Conservation (phyloP, 1,139 yeast genomes). For the Taiozyma sp. region DNA sequence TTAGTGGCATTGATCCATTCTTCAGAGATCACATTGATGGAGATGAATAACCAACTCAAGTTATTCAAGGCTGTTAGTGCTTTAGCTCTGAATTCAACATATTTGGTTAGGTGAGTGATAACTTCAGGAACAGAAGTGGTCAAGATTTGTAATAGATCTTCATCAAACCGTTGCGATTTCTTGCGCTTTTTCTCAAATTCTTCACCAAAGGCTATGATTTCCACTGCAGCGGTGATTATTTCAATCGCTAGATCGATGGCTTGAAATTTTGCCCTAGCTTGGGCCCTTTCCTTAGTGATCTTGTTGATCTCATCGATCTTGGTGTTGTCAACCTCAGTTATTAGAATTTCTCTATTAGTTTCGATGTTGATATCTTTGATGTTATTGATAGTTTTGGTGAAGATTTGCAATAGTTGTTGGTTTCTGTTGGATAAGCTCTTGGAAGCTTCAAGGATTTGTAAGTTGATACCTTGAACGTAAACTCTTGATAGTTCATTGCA, state of each 20-base stretch:
- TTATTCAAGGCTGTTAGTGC: conserved; percentile 69
- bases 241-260: conserved; percentile 71
- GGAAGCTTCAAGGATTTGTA: conserved; percentile 50
- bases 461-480: conserved; percentile 54
- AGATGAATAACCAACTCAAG: conserved; percentile 43
- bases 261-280: conserved; percentile 52
- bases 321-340: conserved; percentile 37
- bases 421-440: conserved; percentile 3
- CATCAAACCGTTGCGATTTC: conserved; percentile 18
- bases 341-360: conserved; percentile 33
- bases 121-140: conserved; percentile 35
- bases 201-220: conserved; percentile 35
- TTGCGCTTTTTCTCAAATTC: conserved; percentile 15
- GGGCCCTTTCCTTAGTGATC: conserved; percentile 35
- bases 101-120: conserved; percentile 34
- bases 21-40: conserved; percentile 27
- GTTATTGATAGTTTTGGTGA: conserved; percentile 14
- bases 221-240: conserved; percentile 70
- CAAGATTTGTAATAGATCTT: conserved; percentile 28
- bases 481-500: conserved; percentile 42
- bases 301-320: conserved; percentile 34
- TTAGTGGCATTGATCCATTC: conserved; percentile 33
- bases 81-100: conserved; percentile 44
- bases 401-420: conserved; percentile 5
- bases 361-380: conserved; percentile 38